Evolutionary conservation across 2,329 filamentous ascomycete species (phyloP), one percentile per base, ranked within the genome.

Genomic region (Helminthosporium solani): DNA sequence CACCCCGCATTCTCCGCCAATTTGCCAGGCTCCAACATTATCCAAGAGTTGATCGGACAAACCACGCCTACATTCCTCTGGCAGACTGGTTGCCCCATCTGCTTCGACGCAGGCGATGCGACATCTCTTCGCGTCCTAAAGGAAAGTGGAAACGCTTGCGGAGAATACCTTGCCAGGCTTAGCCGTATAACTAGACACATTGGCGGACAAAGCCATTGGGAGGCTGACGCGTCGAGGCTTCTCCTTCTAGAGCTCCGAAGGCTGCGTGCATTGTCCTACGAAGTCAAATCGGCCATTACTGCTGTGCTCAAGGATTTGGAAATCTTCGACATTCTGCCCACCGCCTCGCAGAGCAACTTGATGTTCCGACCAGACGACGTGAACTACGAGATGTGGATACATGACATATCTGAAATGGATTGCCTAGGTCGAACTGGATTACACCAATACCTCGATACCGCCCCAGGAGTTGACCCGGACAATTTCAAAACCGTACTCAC

Each of bases 1-100:
- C n/a, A n/a, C 25, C 18, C 15, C 7, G 15, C 16, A 15, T 2
- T 2, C 21, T 7, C 20, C 20, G 11, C 30, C 21, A 25, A n/a
- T n/a, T n/a, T n/a, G n/a, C n/a, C n/a, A n/a, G n/a, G 20, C 11
- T 28, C 36, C 16, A 12, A 18, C n/a, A 30, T 39, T 3, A 4
- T 39, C 19, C 20, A 18, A 4, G 20, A 33, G 16, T 23, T 47
- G 5, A 27, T 47, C 6, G 27, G 19, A 9, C 44, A 47, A 20
- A 27, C 40, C 23, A 5, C 30, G 28, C 35, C 44, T 4, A n/a
- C 18, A 5, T 38, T 47, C 19, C 8, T 30, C n/a, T 39, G 40
- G 44, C 7, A 42, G 23, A 33, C n/a, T 14, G 4, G 21, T 7
- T 47, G 44, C 15, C 40, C 39, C n/a, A 37, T 47, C 12, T 47